Conservation (phyloP, 2,329 filamentous ascomycete genomes). For the Verticillium dahliae region DNA sequence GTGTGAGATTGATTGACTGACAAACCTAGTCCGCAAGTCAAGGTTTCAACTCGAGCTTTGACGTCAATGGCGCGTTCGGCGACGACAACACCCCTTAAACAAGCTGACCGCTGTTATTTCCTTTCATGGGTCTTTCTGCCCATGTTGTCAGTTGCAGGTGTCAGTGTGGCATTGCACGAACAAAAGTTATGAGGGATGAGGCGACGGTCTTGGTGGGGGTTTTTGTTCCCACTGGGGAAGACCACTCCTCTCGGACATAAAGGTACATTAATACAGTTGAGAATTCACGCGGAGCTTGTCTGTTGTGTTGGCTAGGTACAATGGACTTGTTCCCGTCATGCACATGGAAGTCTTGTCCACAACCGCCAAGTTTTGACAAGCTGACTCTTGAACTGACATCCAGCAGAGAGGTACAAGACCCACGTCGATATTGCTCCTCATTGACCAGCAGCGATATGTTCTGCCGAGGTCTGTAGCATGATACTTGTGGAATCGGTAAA, state of each 20-base stretch:
- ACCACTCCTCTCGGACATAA: too few species aligned
- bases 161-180: background rate
- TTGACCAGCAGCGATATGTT: too few species aligned
- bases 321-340: too few species aligned
- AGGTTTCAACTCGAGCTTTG: conserved; percentile 1
- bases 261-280: too few species aligned
- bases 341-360: background rate
- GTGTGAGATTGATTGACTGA: conserved; percentile 13
- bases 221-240: too few species aligned
- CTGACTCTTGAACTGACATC: background rate
- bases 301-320: too few species aligned
- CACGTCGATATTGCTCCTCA: too few species aligned
- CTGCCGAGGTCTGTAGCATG: too few species aligned
- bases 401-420: too few species aligned
- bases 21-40: conserved; percentile 8
- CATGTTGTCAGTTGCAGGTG: background rate
- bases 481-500: too few species aligned
- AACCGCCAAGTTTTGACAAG: background rate
- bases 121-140: background rate
- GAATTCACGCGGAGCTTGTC: too few species aligned
- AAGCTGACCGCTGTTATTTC: background rate
- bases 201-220: too few species aligned
- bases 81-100: background rate
- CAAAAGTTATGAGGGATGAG: background rate
- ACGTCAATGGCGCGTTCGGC: background rate